These are phyloP conservation scores for Paracorniculantispora psalliotae DNA, from an alignment of 2,329 filamentous ascomycete species.

Conservation along the genomic window DNA sequence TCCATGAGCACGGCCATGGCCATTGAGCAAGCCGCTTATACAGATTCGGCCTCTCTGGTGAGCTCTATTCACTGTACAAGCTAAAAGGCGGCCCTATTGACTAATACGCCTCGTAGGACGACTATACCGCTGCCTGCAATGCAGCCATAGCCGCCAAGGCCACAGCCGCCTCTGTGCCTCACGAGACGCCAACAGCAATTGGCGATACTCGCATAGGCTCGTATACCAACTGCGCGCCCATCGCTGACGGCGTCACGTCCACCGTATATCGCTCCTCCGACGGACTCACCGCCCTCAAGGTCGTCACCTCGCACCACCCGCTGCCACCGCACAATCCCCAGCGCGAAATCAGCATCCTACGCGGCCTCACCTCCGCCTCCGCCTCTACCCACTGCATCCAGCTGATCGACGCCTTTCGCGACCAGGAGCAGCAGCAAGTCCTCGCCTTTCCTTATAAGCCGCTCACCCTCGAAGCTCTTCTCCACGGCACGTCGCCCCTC, in stretches of 20 bases:
- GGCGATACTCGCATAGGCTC: conserved; percentile 45
- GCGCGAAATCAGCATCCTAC: conserved; percentile 73
- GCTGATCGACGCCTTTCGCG: conserved; percentile 68
- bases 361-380: conserved; percentile 50
- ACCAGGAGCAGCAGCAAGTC: conserved; percentile 66
- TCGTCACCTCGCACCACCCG: conserved; percentile 70
- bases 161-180: conserved; percentile 12
- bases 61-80: conserved; percentile 20
- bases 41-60: conserved; percentile 54
- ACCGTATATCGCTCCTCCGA: conserved; percentile 67
- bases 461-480: conserved; percentile 63
- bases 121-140: conserved; percentile 47
- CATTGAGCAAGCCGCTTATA: conserved; percentile 61
- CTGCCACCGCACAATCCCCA: conserved; percentile 76
- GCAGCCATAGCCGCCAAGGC: conserved; percentile 13
- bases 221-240: conserved; percentile 48
- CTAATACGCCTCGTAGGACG: conserved; percentile 41
- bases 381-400: conserved; percentile 56
- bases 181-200: not conserved
- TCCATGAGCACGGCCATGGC: conserved; percentile 49
- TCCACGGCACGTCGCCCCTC: conserved; percentile 36
- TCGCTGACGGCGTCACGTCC: conserved; percentile 71
- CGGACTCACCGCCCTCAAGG: conserved; percentile 64
- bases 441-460: conserved; percentile 83
- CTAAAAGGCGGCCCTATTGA: not conserved